These are phyloP conservation scores for Edaphochlamys debaryana DNA, from an alignment of 139 green algal genomes.

Conservation along the genomic window DNA sequence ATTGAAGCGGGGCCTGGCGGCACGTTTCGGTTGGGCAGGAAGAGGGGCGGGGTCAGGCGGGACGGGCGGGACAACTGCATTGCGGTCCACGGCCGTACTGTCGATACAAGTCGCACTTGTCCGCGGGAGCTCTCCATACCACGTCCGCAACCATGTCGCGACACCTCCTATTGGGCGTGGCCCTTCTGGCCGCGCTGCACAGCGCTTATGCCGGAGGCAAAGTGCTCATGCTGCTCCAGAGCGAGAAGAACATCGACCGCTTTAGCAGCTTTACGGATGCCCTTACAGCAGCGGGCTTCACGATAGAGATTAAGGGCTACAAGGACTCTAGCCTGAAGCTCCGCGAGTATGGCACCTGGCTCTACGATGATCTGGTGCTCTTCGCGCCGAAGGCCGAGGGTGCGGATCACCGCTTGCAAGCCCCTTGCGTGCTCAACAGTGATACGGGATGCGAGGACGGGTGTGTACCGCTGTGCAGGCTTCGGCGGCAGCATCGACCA, in stretches of 20 bases:
- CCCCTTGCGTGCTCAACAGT: no score
- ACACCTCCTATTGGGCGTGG: background rate
- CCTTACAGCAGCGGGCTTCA: slow-evolving; percentile 48
- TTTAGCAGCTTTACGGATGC: slow-evolving; percentile 69
- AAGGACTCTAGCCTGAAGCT: slow-evolving; percentile 71
- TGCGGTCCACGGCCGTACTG: no score
- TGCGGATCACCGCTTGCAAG: background rate
- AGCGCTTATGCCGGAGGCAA: background rate
- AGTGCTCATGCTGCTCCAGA: slow-evolving; percentile 71
- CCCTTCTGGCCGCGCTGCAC: background rate
- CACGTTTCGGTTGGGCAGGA: no score
- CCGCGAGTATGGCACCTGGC: slow-evolving; percentile 79
- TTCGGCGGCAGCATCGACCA: slow-evolving; percentile 74
- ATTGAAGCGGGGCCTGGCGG: no score
- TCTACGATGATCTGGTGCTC: slow-evolving; percentile 87
- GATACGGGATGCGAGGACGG: no score
- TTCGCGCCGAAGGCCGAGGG: slow-evolving; percentile 71
- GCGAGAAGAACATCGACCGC: slow-evolving; percentile 29
- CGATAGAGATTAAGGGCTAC: slow-evolving; percentile 62
- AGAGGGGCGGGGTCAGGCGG: no score
- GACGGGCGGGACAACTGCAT: no score
- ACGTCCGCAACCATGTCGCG: slow-evolving; percentile 17
- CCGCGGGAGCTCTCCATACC: no score
- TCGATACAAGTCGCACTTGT: no score
- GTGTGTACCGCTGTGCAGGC: no score